These are phyloP conservation scores for Solanum bulbocastanum DNA, from an alignment of 257 asterid genomes.

Conservation along the genomic window DNA sequence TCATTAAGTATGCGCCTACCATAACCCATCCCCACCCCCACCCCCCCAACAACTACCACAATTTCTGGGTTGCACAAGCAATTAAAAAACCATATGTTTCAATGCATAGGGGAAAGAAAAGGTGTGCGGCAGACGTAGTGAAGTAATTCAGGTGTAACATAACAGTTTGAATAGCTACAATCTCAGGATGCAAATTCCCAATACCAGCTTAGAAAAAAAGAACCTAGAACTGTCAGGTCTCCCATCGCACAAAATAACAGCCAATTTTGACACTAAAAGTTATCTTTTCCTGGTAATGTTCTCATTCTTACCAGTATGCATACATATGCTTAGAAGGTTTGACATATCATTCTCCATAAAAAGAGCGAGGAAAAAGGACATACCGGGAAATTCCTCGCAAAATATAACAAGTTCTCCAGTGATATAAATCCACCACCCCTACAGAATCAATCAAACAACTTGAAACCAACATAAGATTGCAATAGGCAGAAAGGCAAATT, in stretches of 20 bases:
- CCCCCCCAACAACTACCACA: neutral
- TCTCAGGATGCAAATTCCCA: neutral
- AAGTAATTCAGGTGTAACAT: neutral
- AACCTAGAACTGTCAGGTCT: neutral
- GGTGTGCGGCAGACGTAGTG: neutral
- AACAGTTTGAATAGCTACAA: neutral
- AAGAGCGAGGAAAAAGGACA: constrained; percentile 13
- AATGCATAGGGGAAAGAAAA: neutral
- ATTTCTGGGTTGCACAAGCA: neutral
- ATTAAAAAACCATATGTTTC: neutral
- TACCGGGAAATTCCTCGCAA: constrained; percentile 84
- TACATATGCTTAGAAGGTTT: neutral
- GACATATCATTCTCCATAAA: neutral
- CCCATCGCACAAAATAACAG: neutral
- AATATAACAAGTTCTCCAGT: constrained; percentile 84
- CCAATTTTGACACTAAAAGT: neutral
- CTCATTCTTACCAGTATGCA: neutral
- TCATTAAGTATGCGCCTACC: neutral
- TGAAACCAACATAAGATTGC: neutral
- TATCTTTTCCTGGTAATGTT: neutral
- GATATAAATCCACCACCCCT: constrained; percentile 99
- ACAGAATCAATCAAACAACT: constrained; percentile 2
- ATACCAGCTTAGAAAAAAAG: neutral
- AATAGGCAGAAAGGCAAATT: neutral
- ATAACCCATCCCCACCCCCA: neutral